Percentiles rank a stretch among this genome's conserved stretches.
Conservation (phyloP, 2,329 filamentous ascomycete species). For the Hymenoscyphus fraxineus region DNA sequence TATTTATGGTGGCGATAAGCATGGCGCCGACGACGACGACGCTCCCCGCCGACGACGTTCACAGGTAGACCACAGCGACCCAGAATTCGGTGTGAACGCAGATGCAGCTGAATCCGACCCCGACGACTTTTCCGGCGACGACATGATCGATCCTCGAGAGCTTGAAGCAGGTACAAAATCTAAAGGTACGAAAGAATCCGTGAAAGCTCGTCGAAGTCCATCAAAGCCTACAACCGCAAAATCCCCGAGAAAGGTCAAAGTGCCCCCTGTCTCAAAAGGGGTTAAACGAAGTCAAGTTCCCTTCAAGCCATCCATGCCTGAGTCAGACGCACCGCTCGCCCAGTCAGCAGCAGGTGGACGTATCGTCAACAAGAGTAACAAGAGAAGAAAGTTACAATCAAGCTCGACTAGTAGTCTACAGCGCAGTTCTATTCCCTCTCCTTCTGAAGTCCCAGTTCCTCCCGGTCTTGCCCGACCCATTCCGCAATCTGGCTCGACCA, state of each 20-base stretch:
- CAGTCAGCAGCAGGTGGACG: neutral
- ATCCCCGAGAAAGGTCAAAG: neutral
- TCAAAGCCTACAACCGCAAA: neutral
- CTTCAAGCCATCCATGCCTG: neutral
- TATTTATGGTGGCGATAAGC: conserved; percentile 14
- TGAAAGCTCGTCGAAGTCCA: conserved; percentile 4
- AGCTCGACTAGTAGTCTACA: neutral
- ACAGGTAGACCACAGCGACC: conserved; percentile 11
- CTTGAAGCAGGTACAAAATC: conserved; percentile 6
- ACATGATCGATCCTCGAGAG: conserved; percentile 13
- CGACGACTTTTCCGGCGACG: conserved; percentile 14
- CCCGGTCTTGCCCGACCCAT: neutral
- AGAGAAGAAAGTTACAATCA: neutral
- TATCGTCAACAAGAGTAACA: neutral
- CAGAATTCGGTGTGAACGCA: conserved; percentile 15
- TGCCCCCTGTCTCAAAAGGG: neutral
- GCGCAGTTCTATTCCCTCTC: neutral
- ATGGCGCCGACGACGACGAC: conserved; percentile 16
- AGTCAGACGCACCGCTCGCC: conserved; percentile 2
- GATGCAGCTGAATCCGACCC: conserved; percentile 6
- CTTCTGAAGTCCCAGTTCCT: neutral
- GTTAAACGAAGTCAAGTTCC: neutral
- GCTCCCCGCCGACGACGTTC: neutral
- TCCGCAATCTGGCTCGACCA: neutral
- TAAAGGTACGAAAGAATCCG: conserved; percentile 15